phyloP scores from a whole-genome alignment of 176 grass and related monocot genomes.

The Sorghum bicolor region Sorghum_bicolor_NCBIv3 NC_012872.2:509001-509500 shows the following conservation, averaged over 20 bases:
- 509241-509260: too few relatives aligned
- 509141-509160: neutral
- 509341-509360: too few relatives aligned
- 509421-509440: too few relatives aligned
- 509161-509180: neutral
- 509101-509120: neutral
- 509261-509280: too few relatives aligned
- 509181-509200: neutral
- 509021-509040: slow-evolving; percentile 5
- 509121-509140: neutral
- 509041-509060: neutral
- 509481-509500: neutral
- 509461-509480: neutral
- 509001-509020: slow-evolving; percentile 14
- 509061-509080: neutral
- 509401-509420: neutral
- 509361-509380: neutral
- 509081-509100: neutral
- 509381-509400: slow-evolving; percentile 17
- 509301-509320: neutral
- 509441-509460: slow-evolving; percentile 14
- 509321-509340: neutral
- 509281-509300: neutral
- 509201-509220: too few relatives aligned
- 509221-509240: too few relatives aligned